A percentile compares a stretch with the other conserved stretches of the same genome.
These are phyloP conservation scores for Nakazawaea siamensis DNA, from an alignment of 805 yeast genomes.

Conservation along the genomic window DNA sequence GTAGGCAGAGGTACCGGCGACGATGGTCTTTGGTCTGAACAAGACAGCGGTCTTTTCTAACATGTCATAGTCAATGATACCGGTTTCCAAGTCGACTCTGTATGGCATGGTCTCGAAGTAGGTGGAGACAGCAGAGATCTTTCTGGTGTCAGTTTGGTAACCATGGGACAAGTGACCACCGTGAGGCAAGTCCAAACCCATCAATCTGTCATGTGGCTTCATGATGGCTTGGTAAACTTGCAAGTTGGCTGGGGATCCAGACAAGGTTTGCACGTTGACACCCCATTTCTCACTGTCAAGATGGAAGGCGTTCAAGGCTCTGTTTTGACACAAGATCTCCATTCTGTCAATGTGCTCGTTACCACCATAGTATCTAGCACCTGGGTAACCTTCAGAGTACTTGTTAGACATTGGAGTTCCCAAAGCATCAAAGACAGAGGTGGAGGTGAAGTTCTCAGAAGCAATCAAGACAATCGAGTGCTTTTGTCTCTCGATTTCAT, in stretches of 20 bases:
- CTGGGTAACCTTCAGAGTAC: constrained; percentile 99
- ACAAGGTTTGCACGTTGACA: constrained; percentile 91
- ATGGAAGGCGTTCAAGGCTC: constrained; percentile 87
- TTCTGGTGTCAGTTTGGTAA: constrained; percentile 83
- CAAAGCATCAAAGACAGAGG: constrained; percentile 90
- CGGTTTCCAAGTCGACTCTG: constrained; percentile 79
- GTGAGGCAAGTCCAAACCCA: constrained; percentile 97
- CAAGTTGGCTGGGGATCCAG: constrained; percentile 97
- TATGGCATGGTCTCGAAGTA: constrained; percentile 98
- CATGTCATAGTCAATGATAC: constrained; percentile 85
- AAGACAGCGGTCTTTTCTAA: constrained; percentile 74
- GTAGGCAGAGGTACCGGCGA: constrained; percentile 97
- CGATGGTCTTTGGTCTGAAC: constrained; percentile 90
- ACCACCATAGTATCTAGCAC: constrained; percentile 98
- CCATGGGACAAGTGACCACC: constrained; percentile 99
- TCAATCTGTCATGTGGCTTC: constrained; percentile 92
- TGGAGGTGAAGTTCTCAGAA: constrained; percentile 94
- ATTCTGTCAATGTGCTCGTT: constrained; percentile 94
- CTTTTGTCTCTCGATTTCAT: constrained; percentile 86
- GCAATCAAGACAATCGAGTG: constrained; percentile 93
- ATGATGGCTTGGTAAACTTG: constrained; percentile 93
- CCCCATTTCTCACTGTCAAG: constrained; percentile 88
- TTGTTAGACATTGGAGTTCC: constrained; percentile 98
- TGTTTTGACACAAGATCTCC: constrained; percentile 84
- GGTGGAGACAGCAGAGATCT: constrained; percentile 86